Conservation (phyloP, 106 monocot genomes). For the Allium fistulosum region DNA sequence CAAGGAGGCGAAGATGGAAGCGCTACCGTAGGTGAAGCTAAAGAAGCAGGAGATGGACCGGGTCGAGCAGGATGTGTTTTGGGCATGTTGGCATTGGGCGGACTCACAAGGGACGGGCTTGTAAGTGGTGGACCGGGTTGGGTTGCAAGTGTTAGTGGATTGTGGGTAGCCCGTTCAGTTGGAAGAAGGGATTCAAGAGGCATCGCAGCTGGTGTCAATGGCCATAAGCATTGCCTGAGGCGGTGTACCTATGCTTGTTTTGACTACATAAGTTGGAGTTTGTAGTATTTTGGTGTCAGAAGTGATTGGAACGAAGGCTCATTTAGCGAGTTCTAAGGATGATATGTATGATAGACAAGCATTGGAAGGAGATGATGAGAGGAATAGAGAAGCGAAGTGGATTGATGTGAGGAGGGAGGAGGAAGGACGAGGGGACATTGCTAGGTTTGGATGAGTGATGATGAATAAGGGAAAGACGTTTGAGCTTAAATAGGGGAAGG, state of each 20-base stretch:
- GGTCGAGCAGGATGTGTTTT: constrained; percentile 16
- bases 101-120: constrained; percentile 29
- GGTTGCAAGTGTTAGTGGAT: constrained; percentile 13
- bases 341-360: constrained; percentile 10
- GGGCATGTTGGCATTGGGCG: constrained; percentile 32
- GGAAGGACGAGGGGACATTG: background rate
- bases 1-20: constrained; percentile 25
- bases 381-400: background rate
- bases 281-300: too few relatives aligned
- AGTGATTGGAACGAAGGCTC: too few relatives aligned
- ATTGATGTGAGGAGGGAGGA: background rate
- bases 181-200: constrained; percentile 13
- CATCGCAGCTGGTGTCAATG: constrained; percentile 18
- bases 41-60: constrained; percentile 19
- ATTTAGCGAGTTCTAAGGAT: too few relatives aligned
- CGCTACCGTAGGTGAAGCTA: constrained; percentile 36
- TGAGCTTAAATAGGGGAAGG: too few relatives aligned
- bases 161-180: constrained; percentile 3
- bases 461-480: background rate
- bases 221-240: constrained; percentile 14
- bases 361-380: background rate
- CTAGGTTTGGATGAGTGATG: background rate
- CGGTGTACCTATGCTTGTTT: constrained; percentile 14
- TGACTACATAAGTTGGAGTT: too few relatives aligned
- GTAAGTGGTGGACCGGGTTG: constrained; percentile 21